Percentiles rank a stretch among this genome's conserved stretches.
Evolutionary conservation across 2,329 filamentous ascomycete species (phyloP).

Genomic region (Thielaviopsis punctulata): DNA sequence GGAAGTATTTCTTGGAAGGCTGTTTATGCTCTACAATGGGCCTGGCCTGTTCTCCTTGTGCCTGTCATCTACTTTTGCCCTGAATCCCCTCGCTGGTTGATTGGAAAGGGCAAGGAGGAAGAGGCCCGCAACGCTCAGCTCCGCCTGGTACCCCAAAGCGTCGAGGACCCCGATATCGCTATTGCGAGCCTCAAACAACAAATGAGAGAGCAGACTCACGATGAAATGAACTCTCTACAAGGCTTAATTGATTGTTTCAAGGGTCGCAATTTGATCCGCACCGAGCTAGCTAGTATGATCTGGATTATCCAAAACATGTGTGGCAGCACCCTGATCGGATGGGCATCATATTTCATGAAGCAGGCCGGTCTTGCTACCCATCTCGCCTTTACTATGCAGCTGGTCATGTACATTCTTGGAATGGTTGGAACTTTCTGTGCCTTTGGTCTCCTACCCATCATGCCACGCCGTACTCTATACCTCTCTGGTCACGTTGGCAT

Average conservation of each 20-base stretch:
- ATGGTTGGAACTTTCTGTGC: constrained; percentile 25
- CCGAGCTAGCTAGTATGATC: constrained; percentile 20
- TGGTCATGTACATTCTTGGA: constrained; percentile 20
- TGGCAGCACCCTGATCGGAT: constrained; percentile 19
- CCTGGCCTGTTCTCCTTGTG: constrained; percentile 24
- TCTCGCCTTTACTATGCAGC: constrained; percentile 16
- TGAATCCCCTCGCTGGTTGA: constrained; percentile 28
- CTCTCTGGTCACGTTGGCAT: constrained; percentile 24
- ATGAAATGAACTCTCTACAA: constrained; percentile 15
- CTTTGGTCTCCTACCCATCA: constrained; percentile 21
- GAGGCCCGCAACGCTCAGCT: constrained; percentile 16
- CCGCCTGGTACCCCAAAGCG: constrained; percentile 15
- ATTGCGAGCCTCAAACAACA: constrained; percentile 13
- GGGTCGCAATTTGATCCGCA: constrained; percentile 23
- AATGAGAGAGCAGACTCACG: constrained; percentile 3
- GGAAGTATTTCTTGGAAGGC: constrained; percentile 26
- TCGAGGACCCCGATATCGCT: constrained; percentile 16
- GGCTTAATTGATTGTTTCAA: constrained; percentile 27
- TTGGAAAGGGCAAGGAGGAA: constrained; percentile 21
- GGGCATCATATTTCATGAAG: constrained; percentile 22
- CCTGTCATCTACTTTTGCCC: constrained; percentile 20
- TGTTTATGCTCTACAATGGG: constrained; percentile 29
- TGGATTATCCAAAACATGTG: constrained; percentile 18
- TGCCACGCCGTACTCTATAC: constrained; percentile 25
- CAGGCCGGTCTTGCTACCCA: constrained; percentile 18